Evolutionary conservation across 306 rosid genomes (phyloP).

Genomic region (Fagus sylvatica): DNA sequence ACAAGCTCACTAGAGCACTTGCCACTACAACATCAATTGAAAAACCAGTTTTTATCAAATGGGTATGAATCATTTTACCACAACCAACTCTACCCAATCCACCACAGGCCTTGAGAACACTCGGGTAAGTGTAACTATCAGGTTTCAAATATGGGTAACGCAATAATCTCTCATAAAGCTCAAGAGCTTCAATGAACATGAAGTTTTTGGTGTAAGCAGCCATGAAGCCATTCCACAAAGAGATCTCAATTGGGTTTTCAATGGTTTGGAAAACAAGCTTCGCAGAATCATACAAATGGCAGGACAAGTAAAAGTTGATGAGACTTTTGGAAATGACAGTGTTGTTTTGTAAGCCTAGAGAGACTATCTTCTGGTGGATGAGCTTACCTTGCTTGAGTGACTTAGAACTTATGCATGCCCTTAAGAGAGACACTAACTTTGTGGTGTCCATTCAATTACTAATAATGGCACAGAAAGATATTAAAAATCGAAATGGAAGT

Average conservation of each 20-base stretch:
- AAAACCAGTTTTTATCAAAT: constrained; percentile 60
- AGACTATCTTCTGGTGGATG: constrained; percentile 62
- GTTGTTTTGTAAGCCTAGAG: constrained; percentile 56
- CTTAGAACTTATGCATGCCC: constrained; percentile 46
- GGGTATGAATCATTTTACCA: constrained; percentile 54
- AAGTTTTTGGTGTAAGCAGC: constrained; percentile 65
- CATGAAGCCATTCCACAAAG: constrained; percentile 74
- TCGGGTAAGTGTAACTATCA: constrained; percentile 69
- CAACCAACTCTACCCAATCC: constrained; percentile 42
- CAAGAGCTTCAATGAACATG: constrained; percentile 63
- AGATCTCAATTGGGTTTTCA: constrained; percentile 46
- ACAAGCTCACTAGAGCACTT: constrained; percentile 63
- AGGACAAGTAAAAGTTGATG: constrained; percentile 56
- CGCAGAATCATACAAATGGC: constrained; percentile 44
- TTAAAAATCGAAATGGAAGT: constrained; percentile 1
- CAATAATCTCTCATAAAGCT: constrained; percentile 44
- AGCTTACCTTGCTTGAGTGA: constrained; percentile 55
- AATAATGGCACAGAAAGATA: constrained; percentile 6
- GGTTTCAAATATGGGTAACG: constrained; percentile 42
- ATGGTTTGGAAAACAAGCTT: constrained; percentile 49
- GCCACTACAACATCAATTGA: constrained; percentile 58
- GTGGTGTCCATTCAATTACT: constrained; percentile 45
- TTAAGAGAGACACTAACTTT: constrained; percentile 49
- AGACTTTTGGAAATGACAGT: constrained; percentile 48
- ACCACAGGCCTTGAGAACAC: constrained; percentile 73